Base-by-base conservation (phyloP, 176 grass and related monocot genomes). In the Tuctoria greenei region DNA sequence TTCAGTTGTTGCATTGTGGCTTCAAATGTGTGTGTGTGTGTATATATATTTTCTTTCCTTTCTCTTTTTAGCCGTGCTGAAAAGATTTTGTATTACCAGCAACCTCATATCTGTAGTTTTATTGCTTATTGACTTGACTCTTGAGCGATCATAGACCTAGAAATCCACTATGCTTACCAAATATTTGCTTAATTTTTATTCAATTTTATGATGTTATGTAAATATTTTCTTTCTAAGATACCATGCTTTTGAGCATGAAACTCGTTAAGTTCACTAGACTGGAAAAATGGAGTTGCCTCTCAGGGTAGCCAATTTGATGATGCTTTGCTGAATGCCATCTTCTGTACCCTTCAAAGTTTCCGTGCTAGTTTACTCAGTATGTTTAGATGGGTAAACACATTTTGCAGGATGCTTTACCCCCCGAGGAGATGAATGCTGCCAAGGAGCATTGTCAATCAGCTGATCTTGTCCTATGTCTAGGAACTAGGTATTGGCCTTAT, bases 361-460 rank as follows among this genome's bases (percentile, higher is more conserved):
- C 31, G n/a, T 56, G 21, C 50, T 27, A 82, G 17, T 73, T 73
- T 60, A 43, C 67, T 72, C 47, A 67, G 11, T 87, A 43, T 66
- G 17, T 69, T 69, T 14, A 28, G 36, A 57, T 73, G 17, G 5
- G 71, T 67, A 45, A 52, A 25, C n/a, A 73, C 45, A 61, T 68
- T 59, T 87, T 86, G 71, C 91, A 93, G 95, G 95, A 97, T 93
- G 91, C 86, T 76, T 92, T 97, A 71, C 95, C 91, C 17, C 81
- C 71, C 51, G 88, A 82, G 82, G 95, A 97, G 63, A 92, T 97
- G 95, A 78, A 88, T 86, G 74, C 61, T 83, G 95, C 91, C 61
- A 80, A 90, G 75, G 88, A 97, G 62, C 88, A 97, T 43, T 97
- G 95, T 80, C 84, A 73, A 79, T 72, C 71, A 72, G 95, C 95